Evolutionary conservation across 139 green algal species (phyloP), one percentile per base, ranked within the genome.

Genomic region (Astrephomene gubernaculifera): DNA sequence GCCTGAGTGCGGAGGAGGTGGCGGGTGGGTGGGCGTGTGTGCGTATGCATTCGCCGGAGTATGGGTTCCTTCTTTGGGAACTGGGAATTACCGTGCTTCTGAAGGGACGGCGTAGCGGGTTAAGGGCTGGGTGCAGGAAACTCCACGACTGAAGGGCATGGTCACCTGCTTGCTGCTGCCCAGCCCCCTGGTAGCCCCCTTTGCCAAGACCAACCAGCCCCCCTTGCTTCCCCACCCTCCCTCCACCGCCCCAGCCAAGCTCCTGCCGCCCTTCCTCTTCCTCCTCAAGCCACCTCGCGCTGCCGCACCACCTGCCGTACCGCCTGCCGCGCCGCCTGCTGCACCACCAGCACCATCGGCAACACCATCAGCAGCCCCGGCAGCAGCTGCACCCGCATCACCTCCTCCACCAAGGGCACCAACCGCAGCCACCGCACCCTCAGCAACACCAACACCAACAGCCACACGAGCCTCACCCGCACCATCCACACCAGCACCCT

Each of bases 201-300:
- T n/a, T n/a, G n/a, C n/a, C n/a, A n/a, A n/a, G n/a, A n/a, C n/a
- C n/a, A n/a, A n/a, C n/a, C n/a, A n/a, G n/a, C 74, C 29, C 41
- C 43, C 53, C 71, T 33, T 31, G 2, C 41, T 21, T 35, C 41
- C 25, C 1, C 36, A 2, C 71, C 29, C 33, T 31, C n/a, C 44
- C 31, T 22, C 33, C 38, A 22, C 17, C 36, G 45, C 2, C 64
- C 17, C 72, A 81, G 70, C 25, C 44, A 71, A 73, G 39, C 76
- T 83, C 4, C 76, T 83, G 41, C 76, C 76, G 60, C 60, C 76
- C 3, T 45, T 83, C 29, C 60, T 83, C 12, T 83, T 83, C 76
- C 76, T 83, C 2, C 29, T 83, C 22, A 73, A 71, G 44, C 44
- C 29, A 5, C 39, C 39, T 22, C 1, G 36, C 22, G 41, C 41